phyloP scores from a whole-genome alignment of 176 grass and related monocot genomes.

The Oryza rufipogon region DNA sequence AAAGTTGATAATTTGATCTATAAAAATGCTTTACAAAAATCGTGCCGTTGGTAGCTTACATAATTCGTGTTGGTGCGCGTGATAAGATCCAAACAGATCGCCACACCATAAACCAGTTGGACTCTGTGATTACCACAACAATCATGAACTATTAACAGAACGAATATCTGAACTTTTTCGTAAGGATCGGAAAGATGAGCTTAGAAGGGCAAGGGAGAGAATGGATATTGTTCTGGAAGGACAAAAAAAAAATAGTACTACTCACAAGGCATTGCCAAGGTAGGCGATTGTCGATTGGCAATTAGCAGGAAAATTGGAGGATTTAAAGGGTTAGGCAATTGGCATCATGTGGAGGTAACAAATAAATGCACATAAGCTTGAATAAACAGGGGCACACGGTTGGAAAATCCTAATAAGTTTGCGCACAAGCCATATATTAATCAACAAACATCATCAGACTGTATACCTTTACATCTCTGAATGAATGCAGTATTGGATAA shows the following conservation, averaged over 20 bases:
- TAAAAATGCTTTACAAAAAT: too few relatives aligned
- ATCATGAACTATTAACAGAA: not conserved
- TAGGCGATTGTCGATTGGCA: too few relatives aligned
- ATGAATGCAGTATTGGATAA: not conserved
- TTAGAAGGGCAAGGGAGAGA: not conserved
- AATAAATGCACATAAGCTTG: not conserved
- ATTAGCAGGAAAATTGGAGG: not conserved
- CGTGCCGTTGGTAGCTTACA: too few relatives aligned
- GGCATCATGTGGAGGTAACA: not conserved
- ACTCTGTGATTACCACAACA: too few relatives aligned
- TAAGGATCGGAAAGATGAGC: not conserved
- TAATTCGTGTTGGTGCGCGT: too few relatives aligned
- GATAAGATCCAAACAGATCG: too few relatives aligned
- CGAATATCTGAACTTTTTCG: not conserved
- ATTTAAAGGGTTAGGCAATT: not conserved
- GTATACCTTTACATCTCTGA: not conserved
- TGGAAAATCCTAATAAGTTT: not conserved
- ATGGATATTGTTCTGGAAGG: not conserved
- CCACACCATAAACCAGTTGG: too few relatives aligned
- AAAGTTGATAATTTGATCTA: too few relatives aligned
- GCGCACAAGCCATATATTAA: not conserved
- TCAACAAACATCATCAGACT: not conserved
- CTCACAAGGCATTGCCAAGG: too few relatives aligned
- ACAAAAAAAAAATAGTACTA: not conserved
- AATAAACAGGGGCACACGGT: not conserved